Conservation (phyloP, 1,284 basidiomycete genomes). For the Phylloporus gajari region DNA sequence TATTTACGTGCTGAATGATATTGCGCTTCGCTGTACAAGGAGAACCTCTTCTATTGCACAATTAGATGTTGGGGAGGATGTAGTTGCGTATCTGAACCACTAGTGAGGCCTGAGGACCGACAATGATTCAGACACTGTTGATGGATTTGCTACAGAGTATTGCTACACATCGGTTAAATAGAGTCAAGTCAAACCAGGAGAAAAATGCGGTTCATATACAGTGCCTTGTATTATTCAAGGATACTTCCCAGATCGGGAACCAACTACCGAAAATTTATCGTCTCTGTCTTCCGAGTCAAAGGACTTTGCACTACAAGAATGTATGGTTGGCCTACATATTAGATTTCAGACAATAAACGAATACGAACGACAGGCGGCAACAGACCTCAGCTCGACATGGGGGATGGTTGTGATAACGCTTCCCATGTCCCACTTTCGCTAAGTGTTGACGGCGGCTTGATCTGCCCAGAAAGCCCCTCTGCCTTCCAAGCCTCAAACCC, state of each 20-base stretch:
- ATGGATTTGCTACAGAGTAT: background rate
- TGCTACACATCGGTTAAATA: background rate
- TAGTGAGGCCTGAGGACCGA: background rate
- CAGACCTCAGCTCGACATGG: slow-evolving; percentile 29
- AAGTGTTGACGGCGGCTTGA: slow-evolving; percentile 44
- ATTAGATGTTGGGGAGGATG: background rate
- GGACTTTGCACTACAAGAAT: background rate
- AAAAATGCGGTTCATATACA: background rate
- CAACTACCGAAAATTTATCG: no score
- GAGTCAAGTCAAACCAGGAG: background rate
- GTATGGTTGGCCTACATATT: background rate
- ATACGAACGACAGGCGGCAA: background rate
- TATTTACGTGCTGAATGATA: background rate
- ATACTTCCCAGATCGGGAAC: background rate
- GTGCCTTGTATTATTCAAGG: background rate
- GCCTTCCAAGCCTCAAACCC: slow-evolving; percentile 77
- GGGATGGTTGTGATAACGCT: slow-evolving; percentile 39
- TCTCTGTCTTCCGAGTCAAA: background rate
- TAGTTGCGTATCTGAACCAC: background rate
- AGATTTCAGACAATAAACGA: background rate
- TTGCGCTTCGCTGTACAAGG: background rate
- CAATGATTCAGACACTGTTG: background rate
- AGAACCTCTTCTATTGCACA: background rate
- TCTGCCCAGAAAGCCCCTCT: slow-evolving; percentile 64
- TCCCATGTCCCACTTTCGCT: slow-evolving; percentile 45